These are phyloP conservation scores for Akanthomyces uredinophilus DNA, from an alignment of 2,329 filamentous ascomycete species.

Conservation along the genomic window DNA sequence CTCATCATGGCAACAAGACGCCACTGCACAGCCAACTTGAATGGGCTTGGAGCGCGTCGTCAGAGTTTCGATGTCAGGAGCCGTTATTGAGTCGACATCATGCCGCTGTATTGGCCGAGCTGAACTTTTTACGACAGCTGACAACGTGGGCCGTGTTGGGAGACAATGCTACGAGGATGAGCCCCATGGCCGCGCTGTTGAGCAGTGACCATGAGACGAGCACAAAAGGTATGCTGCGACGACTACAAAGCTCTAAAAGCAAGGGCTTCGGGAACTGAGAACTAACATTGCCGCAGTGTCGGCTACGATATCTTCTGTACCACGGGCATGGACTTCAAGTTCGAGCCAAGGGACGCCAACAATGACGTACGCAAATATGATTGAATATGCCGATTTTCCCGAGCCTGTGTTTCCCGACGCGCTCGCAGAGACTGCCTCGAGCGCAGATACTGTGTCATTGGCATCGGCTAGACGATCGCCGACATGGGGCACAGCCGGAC, in stretches of 20 bases:
- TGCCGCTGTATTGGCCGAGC: slow-evolving; percentile 25
- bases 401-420: slow-evolving; percentile 1
- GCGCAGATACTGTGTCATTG: background rate
- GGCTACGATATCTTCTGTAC: background rate
- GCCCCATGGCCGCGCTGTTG: background rate
- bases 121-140: slow-evolving; percentile 22
- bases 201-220: background rate
- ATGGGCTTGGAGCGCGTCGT: slow-evolving; percentile 24
- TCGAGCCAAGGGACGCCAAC: background rate
- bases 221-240: background rate
- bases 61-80: slow-evolving; percentile 24
- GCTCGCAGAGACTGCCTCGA: background rate
- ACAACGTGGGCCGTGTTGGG: background rate
- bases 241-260: no score
- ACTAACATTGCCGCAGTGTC: background rate
- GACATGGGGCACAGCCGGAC: background rate
- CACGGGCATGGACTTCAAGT: background rate
- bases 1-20: slow-evolving; percentile 18
- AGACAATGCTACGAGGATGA: background rate
- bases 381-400: slow-evolving; percentile 9
- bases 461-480: background rate
- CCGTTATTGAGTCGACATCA: slow-evolving; percentile 25
- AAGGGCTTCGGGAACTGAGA: no score
- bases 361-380: background rate
- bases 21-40: slow-evolving; percentile 20